These are phyloP conservation scores for Termitomyces sp. DNA, from an alignment of 768 basidiomycete species.

Conservation along the genomic window DNA sequence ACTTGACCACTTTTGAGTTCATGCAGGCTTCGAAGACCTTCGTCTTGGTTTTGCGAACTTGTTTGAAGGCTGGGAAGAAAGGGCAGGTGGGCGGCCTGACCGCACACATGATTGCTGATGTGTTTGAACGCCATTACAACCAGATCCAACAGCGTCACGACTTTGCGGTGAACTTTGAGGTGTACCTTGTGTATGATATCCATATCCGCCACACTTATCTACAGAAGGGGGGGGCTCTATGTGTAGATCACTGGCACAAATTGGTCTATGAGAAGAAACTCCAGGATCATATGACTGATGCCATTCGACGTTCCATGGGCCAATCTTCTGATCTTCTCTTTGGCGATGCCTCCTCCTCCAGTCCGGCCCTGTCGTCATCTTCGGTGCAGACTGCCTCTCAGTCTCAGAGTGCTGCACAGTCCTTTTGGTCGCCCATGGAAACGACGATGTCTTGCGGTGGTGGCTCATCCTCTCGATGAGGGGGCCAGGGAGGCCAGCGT, in stretches of 20 bases:
- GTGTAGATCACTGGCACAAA: background rate
- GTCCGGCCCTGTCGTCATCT: no score
- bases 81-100: background rate
- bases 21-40: no score
- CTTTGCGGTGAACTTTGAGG: background rate
- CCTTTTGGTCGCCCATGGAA: no score
- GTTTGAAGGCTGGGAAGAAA: no score
- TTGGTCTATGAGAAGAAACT: background rate
- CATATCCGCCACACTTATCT: background rate
- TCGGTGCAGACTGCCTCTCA: no score
- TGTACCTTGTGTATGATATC: background rate
- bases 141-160: background rate
- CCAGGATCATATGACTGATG: background rate
- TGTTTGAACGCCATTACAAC: background rate
- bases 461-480: no score
- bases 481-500: no score
- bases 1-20: no score
- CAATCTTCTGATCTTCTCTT: background rate
- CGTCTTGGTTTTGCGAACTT: no score
- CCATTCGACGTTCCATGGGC: background rate
- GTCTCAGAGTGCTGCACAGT: no score
- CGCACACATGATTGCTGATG: background rate
- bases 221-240: background rate
- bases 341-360: no score
- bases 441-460: no score